Percentiles rank a stretch among this genome's conserved stretches.
phyloP scores from a whole-genome alignment of 768 basidiomycete species.

The Saitozyma sp. region DNA sequence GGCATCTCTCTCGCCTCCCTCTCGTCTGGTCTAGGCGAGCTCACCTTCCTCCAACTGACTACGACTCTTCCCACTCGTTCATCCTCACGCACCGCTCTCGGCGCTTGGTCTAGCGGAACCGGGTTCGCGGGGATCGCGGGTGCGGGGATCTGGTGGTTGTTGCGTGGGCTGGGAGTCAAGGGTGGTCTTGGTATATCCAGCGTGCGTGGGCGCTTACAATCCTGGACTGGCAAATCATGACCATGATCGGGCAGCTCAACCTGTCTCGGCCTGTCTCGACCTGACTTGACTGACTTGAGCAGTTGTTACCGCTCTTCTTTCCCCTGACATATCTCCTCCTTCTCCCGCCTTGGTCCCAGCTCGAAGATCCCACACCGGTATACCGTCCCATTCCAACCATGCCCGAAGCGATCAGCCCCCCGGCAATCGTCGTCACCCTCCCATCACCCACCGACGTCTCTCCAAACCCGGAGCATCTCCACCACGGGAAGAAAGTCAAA shows the following conservation, averaged over 20 bases:
- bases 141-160: slow-evolving; percentile 91
- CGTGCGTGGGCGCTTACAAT: slow-evolving; percentile 14
- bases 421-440: no score
- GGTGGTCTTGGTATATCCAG: slow-evolving; percentile 69
- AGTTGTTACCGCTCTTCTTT: slow-evolving; percentile 81
- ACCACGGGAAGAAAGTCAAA: slow-evolving; percentile 49
- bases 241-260: neutral
- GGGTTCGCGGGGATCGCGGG: slow-evolving; percentile 92
- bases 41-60: slow-evolving; percentile 92
- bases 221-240: no score
- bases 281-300: slow-evolving; percentile 5
- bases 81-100: slow-evolving; percentile 70
- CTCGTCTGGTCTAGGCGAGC: slow-evolving; percentile 87
- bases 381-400: slow-evolving; percentile 10
- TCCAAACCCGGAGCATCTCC: slow-evolving; percentile 12
- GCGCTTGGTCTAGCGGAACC: slow-evolving; percentile 92
- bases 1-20: slow-evolving; percentile 83
- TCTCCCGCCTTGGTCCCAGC: slow-evolving; percentile 66
- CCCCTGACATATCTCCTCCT: slow-evolving; percentile 75
- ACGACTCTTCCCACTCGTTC: slow-evolving; percentile 41
- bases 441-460: no score
- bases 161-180: slow-evolving; percentile 79
- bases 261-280: neutral
- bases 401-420: no score
- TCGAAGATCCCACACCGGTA: slow-evolving; percentile 18